These are phyloP conservation scores for Podospora australis DNA, from an alignment of 495 filamentous ascomycete genomes.

Conservation along the genomic window DNA sequence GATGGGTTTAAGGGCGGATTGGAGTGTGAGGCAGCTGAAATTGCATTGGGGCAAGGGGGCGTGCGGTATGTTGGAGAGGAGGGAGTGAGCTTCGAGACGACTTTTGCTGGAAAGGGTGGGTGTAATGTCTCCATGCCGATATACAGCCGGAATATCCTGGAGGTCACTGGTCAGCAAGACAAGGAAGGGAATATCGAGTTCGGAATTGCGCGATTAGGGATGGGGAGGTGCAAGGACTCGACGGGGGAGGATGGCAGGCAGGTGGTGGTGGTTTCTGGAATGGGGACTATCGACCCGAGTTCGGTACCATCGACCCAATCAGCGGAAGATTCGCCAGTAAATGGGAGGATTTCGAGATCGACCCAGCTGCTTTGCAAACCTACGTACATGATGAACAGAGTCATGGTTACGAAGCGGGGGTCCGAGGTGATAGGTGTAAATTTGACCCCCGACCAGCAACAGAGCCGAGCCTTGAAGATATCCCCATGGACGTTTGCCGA, in stretches of 20 bases:
- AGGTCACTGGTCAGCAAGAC: too few relatives aligned
- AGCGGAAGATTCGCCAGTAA: not conserved
- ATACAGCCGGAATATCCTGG: slow-evolving; percentile 1
- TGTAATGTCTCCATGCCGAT: slow-evolving; percentile 15
- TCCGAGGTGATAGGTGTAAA: slow-evolving; percentile 3
- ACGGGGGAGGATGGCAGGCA: slow-evolving; percentile 9
- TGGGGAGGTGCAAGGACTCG: slow-evolving; percentile 15
- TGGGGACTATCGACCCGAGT: slow-evolving; percentile 5
- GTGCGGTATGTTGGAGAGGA: not conserved
- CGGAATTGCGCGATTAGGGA: slow-evolving; percentile 12
- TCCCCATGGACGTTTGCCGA: slow-evolving; percentile 21
- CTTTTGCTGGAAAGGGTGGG: slow-evolving; percentile 1
- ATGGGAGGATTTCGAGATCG: slow-evolving; percentile 14
- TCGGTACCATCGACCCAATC: slow-evolving; percentile 3
- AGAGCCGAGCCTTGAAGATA: slow-evolving; percentile 8
- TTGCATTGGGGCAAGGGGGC: slow-evolving; percentile 1
- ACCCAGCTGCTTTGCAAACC: slow-evolving; percentile 19
- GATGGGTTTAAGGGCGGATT: slow-evolving; percentile 20
- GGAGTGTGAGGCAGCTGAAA: slow-evolving; percentile 17
- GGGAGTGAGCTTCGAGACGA: slow-evolving; percentile 11
- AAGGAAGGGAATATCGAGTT: not conserved
- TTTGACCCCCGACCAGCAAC: not conserved
- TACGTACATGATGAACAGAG: slow-evolving; percentile 14
- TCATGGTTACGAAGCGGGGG: slow-evolving; percentile 17
- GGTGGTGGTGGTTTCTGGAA: slow-evolving; percentile 18